Evolutionary conservation across 1,284 basidiomycete genomes (phyloP), one percentile per base, ranked within the genome.

Genomic region (Pseudozyma sp.): DNA sequence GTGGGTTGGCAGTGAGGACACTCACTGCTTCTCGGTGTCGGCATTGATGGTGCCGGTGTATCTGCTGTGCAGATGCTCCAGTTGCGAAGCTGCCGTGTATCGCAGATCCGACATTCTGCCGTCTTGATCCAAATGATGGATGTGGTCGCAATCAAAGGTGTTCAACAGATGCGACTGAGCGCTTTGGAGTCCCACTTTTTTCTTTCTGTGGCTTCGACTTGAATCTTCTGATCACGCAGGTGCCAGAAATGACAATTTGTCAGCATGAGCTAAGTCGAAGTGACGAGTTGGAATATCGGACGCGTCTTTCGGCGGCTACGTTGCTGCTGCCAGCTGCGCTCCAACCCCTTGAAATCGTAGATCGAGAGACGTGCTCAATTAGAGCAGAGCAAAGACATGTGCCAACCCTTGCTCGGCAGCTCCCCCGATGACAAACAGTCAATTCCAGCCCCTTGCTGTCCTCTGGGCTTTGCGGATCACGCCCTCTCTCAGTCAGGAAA

Each of bases 31-130:
- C 34, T 81, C 81, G 24, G 74, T 81, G 53, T 84, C 82, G 34
- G 82, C 78, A 51, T 84, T 75, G 65, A 84, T 83, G 54, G 93
- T 97, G 63, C 95, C 96, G 19, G 94, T 95, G 85, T 99, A 98
- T 61, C 95, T 90, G 78, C 95, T 92, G 85, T 98, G 95, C 69
- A 98, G 76, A 48, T 82, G 81, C 69, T 82, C 81, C 34, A 82
- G 70, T 62, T 82, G 81, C n/a, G 76, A 65, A 46, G 67, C 67
- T 44, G 71, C 71, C 19, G 71, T 75, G 45, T 75, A 75, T 19
- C 56, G 54, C 16, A 75, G 53, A 45, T 75, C 71, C 17, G 71
- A 75, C 71, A 75, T 75, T 34, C 30, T 57, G 54, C 11, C 17
- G 34, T 29, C 40, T 17, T 8, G 11, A 19, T 8, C 17, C 16